phyloP scores from a whole-genome alignment of 352 stramenopile genomes.

The Globisporangium mamillatum region DNA sequence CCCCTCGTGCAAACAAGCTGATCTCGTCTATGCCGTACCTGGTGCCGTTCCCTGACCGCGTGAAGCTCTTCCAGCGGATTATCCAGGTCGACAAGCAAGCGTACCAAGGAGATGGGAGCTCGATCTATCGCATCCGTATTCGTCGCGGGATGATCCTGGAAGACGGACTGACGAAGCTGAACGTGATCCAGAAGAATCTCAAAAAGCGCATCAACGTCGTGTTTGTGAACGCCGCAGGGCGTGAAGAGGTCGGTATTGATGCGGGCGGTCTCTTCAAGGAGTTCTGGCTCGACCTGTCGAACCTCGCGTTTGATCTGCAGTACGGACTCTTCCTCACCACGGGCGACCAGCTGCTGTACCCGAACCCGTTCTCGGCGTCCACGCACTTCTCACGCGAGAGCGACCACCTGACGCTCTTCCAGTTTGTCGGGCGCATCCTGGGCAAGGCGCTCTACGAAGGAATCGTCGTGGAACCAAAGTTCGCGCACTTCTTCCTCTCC shows the following conservation, averaged over 20 bases:
- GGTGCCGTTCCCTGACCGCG: conserved; percentile 65
- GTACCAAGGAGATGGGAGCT: conserved; percentile 43
- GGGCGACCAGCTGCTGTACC: conserved; percentile 87
- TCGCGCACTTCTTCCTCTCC: conserved; percentile 95
- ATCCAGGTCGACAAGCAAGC: conserved; percentile 51
- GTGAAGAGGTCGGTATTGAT: conserved; percentile 95
- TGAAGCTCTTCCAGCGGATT: conserved; percentile 65
- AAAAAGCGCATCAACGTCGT: conserved; percentile 84
- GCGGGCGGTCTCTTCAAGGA: conserved; percentile 97
- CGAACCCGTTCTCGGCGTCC: conserved; percentile 88
- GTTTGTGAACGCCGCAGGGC: conserved; percentile 87
- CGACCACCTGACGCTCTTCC: conserved; percentile 91
- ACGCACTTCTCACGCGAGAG: conserved; percentile 69
- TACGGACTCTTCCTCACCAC: conserved; percentile 88
- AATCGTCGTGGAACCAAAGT: conserved; percentile 95
- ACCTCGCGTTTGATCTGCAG: conserved; percentile 91
- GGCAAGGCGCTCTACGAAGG: conserved; percentile 96
- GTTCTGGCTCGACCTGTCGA: conserved; percentile 91
- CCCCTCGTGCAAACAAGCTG: conserved; percentile 52
- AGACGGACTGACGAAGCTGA: conserved; percentile 88
- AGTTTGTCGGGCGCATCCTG: conserved; percentile 93
- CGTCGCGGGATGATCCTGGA: conserved; percentile 70
- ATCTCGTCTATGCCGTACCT: conserved; percentile 76
- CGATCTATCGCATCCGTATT: conserved; percentile 63
- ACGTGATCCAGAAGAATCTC: conserved; percentile 77